Conservation (phyloP, 1,284 basidiomycete genomes). For the Ceratobasidium sp. region DNA sequence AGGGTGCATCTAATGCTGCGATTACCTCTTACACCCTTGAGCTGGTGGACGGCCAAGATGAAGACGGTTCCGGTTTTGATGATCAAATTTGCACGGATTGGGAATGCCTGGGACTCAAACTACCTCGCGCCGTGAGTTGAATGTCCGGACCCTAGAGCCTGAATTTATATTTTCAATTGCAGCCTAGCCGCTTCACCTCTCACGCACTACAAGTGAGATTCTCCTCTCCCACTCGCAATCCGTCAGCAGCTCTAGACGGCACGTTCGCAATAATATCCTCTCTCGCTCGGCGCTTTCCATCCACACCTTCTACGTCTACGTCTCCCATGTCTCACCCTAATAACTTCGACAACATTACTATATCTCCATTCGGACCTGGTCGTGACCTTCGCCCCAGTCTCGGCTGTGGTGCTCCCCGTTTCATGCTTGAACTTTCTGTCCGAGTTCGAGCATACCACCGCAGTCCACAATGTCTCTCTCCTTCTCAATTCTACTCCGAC, state of each 20-base stretch:
- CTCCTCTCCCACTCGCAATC: slow-evolving; percentile 78
- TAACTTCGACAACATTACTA: slow-evolving; percentile 48
- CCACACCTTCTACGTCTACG: slow-evolving; percentile 51
- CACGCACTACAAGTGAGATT: slow-evolving; percentile 63
- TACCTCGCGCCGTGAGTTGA: slow-evolving; percentile 12
- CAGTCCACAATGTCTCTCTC: slow-evolving; percentile 48
- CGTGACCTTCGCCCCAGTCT: slow-evolving; percentile 55
- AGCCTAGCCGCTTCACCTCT: too few relatives aligned
- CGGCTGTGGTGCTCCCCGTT: slow-evolving; percentile 55
- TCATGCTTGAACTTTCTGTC: slow-evolving; percentile 52
- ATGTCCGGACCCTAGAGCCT: neutral
- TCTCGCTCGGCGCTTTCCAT: slow-evolving; percentile 52
- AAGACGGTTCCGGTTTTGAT: neutral
- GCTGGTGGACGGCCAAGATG: slow-evolving; percentile 1
- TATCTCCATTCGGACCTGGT: slow-evolving; percentile 40
- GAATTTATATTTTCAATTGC: slow-evolving; percentile 22
- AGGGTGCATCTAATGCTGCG: neutral
- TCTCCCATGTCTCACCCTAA: slow-evolving; percentile 59
- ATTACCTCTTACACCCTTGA: slow-evolving; percentile 31
- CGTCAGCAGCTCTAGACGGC: slow-evolving; percentile 70
- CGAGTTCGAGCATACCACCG: slow-evolving; percentile 54
- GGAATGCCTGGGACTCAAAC: slow-evolving; percentile 16
- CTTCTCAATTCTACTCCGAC: slow-evolving; percentile 21
- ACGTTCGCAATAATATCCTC: slow-evolving; percentile 61
- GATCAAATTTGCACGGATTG: slow-evolving; percentile 16